Conservation (phyloP, 306 rosid species). For the Lablab purpureus region DNA sequence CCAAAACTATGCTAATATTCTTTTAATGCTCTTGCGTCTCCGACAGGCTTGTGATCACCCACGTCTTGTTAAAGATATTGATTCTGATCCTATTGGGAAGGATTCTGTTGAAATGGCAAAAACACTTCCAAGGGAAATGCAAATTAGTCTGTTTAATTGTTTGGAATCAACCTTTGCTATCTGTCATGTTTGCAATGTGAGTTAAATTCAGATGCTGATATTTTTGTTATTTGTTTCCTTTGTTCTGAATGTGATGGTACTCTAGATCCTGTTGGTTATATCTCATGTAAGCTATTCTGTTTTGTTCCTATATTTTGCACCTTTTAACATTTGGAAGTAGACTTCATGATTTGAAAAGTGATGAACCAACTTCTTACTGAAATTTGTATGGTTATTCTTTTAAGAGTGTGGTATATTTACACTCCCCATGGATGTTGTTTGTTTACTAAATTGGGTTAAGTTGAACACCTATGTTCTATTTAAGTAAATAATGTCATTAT, state of each 20-base stretch:
- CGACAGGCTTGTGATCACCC: constrained; percentile 99
- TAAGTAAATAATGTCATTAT: constrained; percentile 14
- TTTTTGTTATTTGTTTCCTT: constrained; percentile 29
- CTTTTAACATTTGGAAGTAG: constrained; percentile 30
- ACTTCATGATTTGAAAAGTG: background rate
- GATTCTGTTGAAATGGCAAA: constrained; percentile 80
- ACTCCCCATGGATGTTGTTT: background rate
- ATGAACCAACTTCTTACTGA: background rate
- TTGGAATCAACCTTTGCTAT: constrained; percentile 78
- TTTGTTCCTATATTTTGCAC: constrained; percentile 37
- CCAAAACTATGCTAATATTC: constrained; percentile 98
- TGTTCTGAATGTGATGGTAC: constrained; percentile 29
- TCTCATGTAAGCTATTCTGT: background rate
- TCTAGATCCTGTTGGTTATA: constrained; percentile 24
- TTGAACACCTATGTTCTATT: constrained; percentile 16
- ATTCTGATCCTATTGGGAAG: constrained; percentile 71
- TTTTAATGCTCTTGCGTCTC: constrained; percentile 94
- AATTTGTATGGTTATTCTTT: constrained; percentile 21
- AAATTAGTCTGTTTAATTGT: constrained; percentile 61
- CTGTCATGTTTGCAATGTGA: constrained; percentile 79
- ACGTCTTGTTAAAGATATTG: constrained; percentile 80
- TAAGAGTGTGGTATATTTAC: background rate
- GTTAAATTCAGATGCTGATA: constrained; percentile 51
- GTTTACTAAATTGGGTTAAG: constrained; percentile 19
- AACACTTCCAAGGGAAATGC: constrained; percentile 73